Evolutionary conservation across 139 green algal genomes (phyloP), one percentile per base, ranked within the genome.

Genomic region (Edaphochlamys debaryana): DNA sequence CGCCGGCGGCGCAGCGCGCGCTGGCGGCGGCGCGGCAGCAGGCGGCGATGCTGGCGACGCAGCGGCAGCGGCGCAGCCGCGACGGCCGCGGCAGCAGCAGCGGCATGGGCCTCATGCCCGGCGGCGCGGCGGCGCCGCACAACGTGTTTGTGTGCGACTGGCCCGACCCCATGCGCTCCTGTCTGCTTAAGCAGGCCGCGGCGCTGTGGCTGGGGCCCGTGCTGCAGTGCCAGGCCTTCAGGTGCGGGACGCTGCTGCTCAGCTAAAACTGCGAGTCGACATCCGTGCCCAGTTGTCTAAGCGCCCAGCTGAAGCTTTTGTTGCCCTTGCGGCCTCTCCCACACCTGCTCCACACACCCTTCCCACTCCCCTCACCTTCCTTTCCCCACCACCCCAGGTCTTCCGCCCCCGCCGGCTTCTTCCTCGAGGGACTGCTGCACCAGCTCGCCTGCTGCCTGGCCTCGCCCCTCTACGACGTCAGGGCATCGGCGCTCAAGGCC

Each of bases 401-500:
- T 0, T 52, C 37, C 30, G 67, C 75, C 23, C 77, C 77, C 25
- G 63, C 63, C 34, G 63, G 63, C 7, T 83, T 58, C 64, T 83
- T 54, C 32, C 1, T 52, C 4, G 63, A 83, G 77, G 77, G 77
- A 2, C 45, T 89, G 37, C 42, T 69, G 67, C 54, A 69, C n/a
- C 78, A 79, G 41, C 76, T 93, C 64, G 36, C 27, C 3, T 29
- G 17, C 13, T 92, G 82, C 25, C 60, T 95, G 38, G 37, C 37
- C 0, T 87, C 69, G 30, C n/a, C 36, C 17, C 54, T 48, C 3
- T 93, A 93, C 70, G 93, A 96, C 34, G 88, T 94, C 36, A 75
- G 88, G 4, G 85, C 89, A 8, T 87, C 91, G 1, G 90, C 86
- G 7, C 48, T 92, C 40, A 95, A 95, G 80, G 80, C 79, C 64